A percentile compares a stretch with the other conserved stretches of the same genome.
Evolutionary conservation across 202 grass and related monocot species (phyloP).

Genomic region (Zoysia matrella): DNA sequence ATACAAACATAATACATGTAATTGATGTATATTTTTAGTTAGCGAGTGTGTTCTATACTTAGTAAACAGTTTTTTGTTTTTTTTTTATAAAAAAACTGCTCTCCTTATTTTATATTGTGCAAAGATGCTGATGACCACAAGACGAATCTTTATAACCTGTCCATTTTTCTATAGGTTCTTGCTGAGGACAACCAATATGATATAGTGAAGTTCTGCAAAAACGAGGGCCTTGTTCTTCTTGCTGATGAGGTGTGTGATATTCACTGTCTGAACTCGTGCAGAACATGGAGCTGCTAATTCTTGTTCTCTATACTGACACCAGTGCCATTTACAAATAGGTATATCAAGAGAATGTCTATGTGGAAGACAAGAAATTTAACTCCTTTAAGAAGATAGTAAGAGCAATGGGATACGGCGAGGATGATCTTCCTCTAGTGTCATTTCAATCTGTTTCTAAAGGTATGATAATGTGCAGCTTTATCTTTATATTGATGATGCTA

Average conservation of each 20-base stretch:
- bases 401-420: conserved; percentile 72
- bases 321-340: conserved; percentile 57
- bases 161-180: conserved; percentile 77
- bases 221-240: conserved; percentile 90
- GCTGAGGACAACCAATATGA: conserved; percentile 81
- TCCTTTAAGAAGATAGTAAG: conserved; percentile 96
- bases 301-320: conserved; percentile 8
- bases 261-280: neutral
- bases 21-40: neutral
- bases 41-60: neutral
- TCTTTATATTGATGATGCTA: neutral
- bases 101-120: neutral
- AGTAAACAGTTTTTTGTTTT: neutral
- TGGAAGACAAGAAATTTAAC: conserved; percentile 90
- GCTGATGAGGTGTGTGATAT: no score
- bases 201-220: conserved; percentile 92
- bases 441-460: conserved; percentile 96
- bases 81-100: neutral
- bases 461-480: conserved; percentile 36
- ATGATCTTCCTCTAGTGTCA: conserved; percentile 82
- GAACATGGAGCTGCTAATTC: conserved; percentile 23
- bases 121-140: neutral
- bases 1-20: neutral
- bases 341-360: conserved; percentile 97
- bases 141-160: conserved; percentile 8